These are phyloP conservation scores for Kuraishia molischiana DNA, from an alignment of 805 yeast genomes.

Conservation along the genomic window DNA sequence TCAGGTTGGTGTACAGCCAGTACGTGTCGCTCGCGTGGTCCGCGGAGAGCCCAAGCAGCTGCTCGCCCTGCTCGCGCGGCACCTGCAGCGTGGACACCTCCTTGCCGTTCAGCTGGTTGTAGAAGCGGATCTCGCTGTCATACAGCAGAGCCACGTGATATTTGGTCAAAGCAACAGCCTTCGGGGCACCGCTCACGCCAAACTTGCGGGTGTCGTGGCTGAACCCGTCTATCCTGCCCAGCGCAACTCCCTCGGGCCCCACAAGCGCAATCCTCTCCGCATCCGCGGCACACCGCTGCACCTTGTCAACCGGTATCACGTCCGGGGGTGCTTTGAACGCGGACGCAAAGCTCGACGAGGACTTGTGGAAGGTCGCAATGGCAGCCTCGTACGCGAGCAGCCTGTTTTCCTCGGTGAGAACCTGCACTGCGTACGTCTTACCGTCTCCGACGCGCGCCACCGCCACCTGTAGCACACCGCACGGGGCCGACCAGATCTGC, in stretches of 20 bases:
- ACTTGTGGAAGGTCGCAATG: slow-evolving; percentile 4
- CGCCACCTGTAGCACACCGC: not conserved
- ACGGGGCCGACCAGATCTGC: slow-evolving; percentile 25
- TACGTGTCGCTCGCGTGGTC: slow-evolving; percentile 48
- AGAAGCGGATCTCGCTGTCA: slow-evolving; percentile 29
- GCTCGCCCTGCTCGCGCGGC: slow-evolving; percentile 21
- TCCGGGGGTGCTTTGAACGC: slow-evolving; percentile 1
- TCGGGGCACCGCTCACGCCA: not conserved
- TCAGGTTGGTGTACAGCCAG: slow-evolving; percentile 61
- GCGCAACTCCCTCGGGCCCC: not conserved
- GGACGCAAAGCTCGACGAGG: slow-evolving; percentile 6
- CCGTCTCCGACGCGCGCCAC: slow-evolving; percentile 2
- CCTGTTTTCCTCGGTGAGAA: not conserved
- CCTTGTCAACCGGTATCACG: not conserved
- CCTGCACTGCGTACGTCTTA: not conserved
- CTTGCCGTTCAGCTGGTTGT: slow-evolving; percentile 43
- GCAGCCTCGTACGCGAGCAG: not conserved
- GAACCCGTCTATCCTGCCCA: not conserved
- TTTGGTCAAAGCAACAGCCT: slow-evolving; percentile 35
- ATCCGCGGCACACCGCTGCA: not conserved
- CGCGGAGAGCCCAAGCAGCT: slow-evolving; percentile 33
- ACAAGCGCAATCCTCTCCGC: not conserved
- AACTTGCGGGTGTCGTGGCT: slow-evolving; percentile 1
- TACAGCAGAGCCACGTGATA: slow-evolving; percentile 44
- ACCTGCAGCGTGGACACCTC: slow-evolving; percentile 32